These are phyloP conservation scores for Sicyos baderoa DNA, from an alignment of 306 rosid genomes.

Conservation along the genomic window DNA sequence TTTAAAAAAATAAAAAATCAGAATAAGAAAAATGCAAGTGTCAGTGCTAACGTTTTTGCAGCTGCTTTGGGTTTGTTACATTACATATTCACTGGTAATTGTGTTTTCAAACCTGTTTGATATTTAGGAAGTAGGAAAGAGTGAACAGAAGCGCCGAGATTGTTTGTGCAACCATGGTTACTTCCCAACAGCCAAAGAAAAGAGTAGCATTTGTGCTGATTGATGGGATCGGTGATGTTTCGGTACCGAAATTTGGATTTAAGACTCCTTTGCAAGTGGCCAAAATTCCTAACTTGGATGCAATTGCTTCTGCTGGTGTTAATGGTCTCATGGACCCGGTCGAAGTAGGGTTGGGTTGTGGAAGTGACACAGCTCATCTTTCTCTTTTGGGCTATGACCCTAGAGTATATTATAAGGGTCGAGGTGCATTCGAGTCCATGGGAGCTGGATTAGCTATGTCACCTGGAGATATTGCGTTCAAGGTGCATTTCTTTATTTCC, in stretches of 20 bases:
- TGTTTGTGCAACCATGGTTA: slow-evolving; percentile 32
- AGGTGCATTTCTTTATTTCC: slow-evolving; percentile 31
- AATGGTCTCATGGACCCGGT: slow-evolving; percentile 97
- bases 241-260: slow-evolving; percentile 64
- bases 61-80: background rate
- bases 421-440: slow-evolving; percentile 98
- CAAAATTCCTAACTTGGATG: slow-evolving; percentile 67
- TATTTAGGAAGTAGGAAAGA: background rate
- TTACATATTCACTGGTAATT: background rate
- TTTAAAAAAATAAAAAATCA: background rate
- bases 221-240: slow-evolving; percentile 93
- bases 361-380: slow-evolving; percentile 98
- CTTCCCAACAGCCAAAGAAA: slow-evolving; percentile 47
- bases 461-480: slow-evolving; percentile 96
- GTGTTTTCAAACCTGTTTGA: background rate
- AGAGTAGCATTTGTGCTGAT: slow-evolving; percentile 92
- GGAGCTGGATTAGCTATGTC: slow-evolving; percentile 99
- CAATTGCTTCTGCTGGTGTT: slow-evolving; percentile 79
- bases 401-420: slow-evolving; percentile 78
- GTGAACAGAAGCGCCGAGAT: background rate
- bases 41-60: background rate
- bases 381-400: slow-evolving; percentile 86
- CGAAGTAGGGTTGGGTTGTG: slow-evolving; percentile 93
- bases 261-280: slow-evolving; percentile 91
- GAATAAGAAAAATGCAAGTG: background rate